A percentile compares a stretch with the other conserved stretches of the same genome.
Conservation (phyloP, 805 yeast genomes). For the Monosporozyma siamensis region DNA sequence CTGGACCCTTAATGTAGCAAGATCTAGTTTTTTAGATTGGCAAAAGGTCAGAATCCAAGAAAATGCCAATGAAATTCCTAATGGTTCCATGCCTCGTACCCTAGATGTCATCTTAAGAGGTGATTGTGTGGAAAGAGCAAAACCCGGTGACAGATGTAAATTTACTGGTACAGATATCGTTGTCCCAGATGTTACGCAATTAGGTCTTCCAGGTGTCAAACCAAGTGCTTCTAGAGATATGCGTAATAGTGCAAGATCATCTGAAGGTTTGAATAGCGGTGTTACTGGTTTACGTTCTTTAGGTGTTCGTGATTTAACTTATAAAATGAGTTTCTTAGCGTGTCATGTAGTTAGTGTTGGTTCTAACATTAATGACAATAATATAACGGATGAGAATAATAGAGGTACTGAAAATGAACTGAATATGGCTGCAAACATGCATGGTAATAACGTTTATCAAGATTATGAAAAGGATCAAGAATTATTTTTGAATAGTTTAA, state of each 20-base stretch:
- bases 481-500: constrained; percentile 63
- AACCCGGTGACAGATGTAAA: constrained; percentile 92
- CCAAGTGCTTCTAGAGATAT: constrained; percentile 73
- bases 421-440: constrained; percentile 22
- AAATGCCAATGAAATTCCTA: constrained; percentile 92
- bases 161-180: constrained; percentile 94
- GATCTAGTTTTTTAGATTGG: constrained; percentile 91
- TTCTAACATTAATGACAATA: constrained; percentile 15
- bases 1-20: constrained; percentile 77
- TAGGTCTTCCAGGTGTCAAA: constrained; percentile 91
- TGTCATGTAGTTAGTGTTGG: constrained; percentile 73
- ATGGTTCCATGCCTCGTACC: constrained; percentile 98
- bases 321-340: constrained; percentile 83
- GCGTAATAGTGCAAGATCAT: constrained; percentile 32
- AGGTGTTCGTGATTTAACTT: constrained; percentile 93
- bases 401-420: constrained; percentile 15
- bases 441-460: constrained; percentile 18
- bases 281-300: constrained; percentile 79
- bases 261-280: constrained; percentile 71
- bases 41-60: constrained; percentile 93
- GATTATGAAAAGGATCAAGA: constrained; percentile 70
- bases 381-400: constrained; percentile 1
- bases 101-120: constrained; percentile 88
- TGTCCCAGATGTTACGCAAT: constrained; percentile 86
- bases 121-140: constrained; percentile 89